These are phyloP conservation scores for Coemansia sp. DNA, from an alignment of 192 early-diverging fungal species.

Conservation along the genomic window DNA sequence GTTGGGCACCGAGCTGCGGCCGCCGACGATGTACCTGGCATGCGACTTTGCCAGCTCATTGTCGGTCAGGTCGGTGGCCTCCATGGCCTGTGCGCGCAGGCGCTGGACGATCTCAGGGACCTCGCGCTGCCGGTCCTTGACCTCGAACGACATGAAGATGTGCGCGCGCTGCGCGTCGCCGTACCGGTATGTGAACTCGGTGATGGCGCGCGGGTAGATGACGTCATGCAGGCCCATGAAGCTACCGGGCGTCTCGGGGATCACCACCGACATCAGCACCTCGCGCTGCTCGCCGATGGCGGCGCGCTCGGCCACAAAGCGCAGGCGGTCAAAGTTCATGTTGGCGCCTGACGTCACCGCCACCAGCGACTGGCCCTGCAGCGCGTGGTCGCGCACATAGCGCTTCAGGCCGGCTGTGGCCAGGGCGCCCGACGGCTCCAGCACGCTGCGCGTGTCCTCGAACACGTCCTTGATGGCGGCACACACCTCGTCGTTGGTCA, in stretches of 20 bases:
- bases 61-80: conserved; percentile 78
- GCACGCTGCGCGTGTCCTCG: conserved; percentile 90
- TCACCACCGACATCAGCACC: conserved; percentile 86
- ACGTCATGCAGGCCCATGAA: conserved; percentile 77
- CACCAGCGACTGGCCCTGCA: conserved; percentile 63
- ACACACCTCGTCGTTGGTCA: conserved; percentile 96
- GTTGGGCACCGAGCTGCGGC: conserved; percentile 71
- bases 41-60: conserved; percentile 98
- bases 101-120: conserved; percentile 65
- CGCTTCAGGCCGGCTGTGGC: conserved; percentile 86
- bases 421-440: conserved; percentile 95
- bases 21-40: conserved; percentile 91
- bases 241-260: conserved; percentile 89
- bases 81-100: conserved; percentile 64
- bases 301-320: conserved; percentile 96
- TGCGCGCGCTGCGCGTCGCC: conserved; percentile 73
- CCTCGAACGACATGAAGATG: conserved; percentile 88
- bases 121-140: conserved; percentile 69
- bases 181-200: conserved; percentile 88
- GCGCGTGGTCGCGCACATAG: conserved; percentile 62
- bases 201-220: conserved; percentile 83
- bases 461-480: conserved; percentile 88
- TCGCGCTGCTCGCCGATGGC: conserved; percentile 91
- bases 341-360: conserved; percentile 92
- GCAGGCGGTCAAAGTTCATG: conserved; percentile 98